These are phyloP conservation scores for Ascobolus immersus DNA, from an alignment of 495 filamentous ascomycete genomes.

Conservation along the genomic window DNA sequence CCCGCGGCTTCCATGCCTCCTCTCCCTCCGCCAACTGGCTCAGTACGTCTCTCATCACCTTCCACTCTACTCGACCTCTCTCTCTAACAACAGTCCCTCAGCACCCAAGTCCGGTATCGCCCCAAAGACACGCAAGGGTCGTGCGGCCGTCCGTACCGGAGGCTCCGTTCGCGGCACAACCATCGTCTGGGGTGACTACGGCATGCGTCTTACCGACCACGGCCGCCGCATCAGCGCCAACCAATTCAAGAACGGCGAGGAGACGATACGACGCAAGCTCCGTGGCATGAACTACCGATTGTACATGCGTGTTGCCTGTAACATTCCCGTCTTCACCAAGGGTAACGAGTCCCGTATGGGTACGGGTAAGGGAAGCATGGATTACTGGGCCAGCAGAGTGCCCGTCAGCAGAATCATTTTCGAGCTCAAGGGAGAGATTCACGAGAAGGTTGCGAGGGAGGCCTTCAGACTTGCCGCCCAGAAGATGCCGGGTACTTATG, in stretches of 20 bases:
- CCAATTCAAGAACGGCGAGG: constrained; percentile 69
- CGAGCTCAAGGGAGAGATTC: constrained; percentile 69
- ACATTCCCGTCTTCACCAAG: constrained; percentile 80
- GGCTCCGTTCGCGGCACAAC: constrained; percentile 81
- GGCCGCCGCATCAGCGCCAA: constrained; percentile 70
- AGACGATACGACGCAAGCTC: constrained; percentile 66
- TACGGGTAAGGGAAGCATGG: constrained; percentile 92
- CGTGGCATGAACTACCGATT: constrained; percentile 79
- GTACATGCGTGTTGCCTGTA: constrained; percentile 72
- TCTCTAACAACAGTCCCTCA: constrained; percentile 4
- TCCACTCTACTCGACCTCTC: background rate
- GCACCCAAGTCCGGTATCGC: constrained; percentile 12
- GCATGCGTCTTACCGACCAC: constrained; percentile 78
- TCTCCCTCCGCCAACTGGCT: constrained; percentile 10
- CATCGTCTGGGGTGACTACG: constrained; percentile 88
- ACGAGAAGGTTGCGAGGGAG: constrained; percentile 85
- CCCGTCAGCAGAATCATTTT: constrained; percentile 73
- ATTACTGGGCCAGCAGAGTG: constrained; percentile 79
- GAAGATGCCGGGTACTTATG: constrained; percentile 83
- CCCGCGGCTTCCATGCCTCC: constrained; percentile 8
- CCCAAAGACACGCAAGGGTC: constrained; percentile 70
- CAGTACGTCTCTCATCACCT: constrained; percentile 5
- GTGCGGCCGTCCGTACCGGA: constrained; percentile 65
- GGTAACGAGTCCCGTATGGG: constrained; percentile 97
- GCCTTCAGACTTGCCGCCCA: constrained; percentile 82